Base-by-base conservation (phyloP, 139 green algal species). In the Chlamydomonas asymmetrica region DNA sequence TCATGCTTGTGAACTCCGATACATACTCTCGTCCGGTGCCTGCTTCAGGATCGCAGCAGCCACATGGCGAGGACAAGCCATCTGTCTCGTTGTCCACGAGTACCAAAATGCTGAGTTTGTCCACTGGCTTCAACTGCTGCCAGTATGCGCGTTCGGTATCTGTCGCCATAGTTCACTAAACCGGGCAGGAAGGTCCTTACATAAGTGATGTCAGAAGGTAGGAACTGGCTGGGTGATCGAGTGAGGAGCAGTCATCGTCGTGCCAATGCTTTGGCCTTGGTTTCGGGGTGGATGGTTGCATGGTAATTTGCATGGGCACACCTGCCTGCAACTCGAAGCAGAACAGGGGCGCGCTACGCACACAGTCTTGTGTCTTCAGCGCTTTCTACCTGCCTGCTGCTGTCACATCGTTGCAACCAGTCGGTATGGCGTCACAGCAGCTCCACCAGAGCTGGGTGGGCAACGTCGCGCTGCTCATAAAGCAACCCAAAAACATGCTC, bases 61-160 rank as follows among this genome's bases (percentile, higher is more conserved):
- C 49, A 40, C 79, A 84, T 7, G 80, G 71, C 5, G 66, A 34
- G 0, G 71, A 82, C 34, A 84, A 40, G 3, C 74, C 72, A 34
- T 83, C 81, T 18, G 71, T 81, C 35, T 81, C 70, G 39, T 87
- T 87, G 63, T 87, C 81, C 5, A 87, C 81, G 13, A 87, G 22
- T 1, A 82, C 81, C 20, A 39, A 41, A 2, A 84, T 41, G 6
- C 35, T 23, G 39, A 84, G 66, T 9, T 29, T 43, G 5, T 86
- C 76, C 31, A 86, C 65, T 2, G 73, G 43, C n/a, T 45, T 23
- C 32, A 84, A 35, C 22, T 40, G 50, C 6, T 63, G 63, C 75
- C 69, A 75, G 3, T 25, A 38, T 3, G 50, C 50, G 4, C 50
- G 67, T 27, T 50, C 50, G 0, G 35, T 5, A 1, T 29, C 66